phyloP scores from a whole-genome alignment of 2,329 filamentous ascomycete genomes.

The Cercospora sp. region DNA sequence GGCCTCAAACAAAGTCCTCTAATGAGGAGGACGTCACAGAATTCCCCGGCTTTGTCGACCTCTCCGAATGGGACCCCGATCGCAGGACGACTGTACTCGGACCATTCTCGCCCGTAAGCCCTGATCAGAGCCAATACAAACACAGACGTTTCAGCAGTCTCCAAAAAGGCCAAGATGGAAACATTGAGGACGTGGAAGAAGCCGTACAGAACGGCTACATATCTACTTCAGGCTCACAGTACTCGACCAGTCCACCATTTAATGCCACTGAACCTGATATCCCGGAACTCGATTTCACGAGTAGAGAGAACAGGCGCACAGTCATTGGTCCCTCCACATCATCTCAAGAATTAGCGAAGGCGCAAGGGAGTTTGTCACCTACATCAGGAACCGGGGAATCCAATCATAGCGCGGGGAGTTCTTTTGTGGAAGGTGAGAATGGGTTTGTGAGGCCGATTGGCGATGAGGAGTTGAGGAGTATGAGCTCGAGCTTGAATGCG shows the following conservation, averaged over 20 bases:
- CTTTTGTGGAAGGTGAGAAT: slow-evolving; percentile 22
- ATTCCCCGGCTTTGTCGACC: slow-evolving; percentile 19
- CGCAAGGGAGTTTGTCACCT: not conserved
- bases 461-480: slow-evolving; percentile 24
- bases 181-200: slow-evolving; percentile 20
- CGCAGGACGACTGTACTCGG: slow-evolving; percentile 26
- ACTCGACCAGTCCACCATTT: slow-evolving; percentile 10
- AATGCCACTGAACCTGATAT: not conserved
- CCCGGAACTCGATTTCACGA: not conserved
- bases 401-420: slow-evolving; percentile 3
- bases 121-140: slow-evolving; percentile 12
- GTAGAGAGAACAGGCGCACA: slow-evolving; percentile 22
- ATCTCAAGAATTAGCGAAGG: slow-evolving; percentile 4
- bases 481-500: slow-evolving; percentile 23
- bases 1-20: not conserved
- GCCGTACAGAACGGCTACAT: not conserved
- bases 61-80: slow-evolving; percentile 22
- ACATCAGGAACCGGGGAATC: slow-evolving; percentile 5
- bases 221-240: slow-evolving; percentile 9
- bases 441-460: slow-evolving; percentile 23
- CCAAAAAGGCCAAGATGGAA: slow-evolving; percentile 21
- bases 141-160: slow-evolving; percentile 25
- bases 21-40: slow-evolving; percentile 12
- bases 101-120: slow-evolving; percentile 11
- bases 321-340: slow-evolving; percentile 24